Evolutionary conservation across 768 basidiomycete species (phyloP).

Genomic region (Lactifluus hygrophoroides): DNA sequence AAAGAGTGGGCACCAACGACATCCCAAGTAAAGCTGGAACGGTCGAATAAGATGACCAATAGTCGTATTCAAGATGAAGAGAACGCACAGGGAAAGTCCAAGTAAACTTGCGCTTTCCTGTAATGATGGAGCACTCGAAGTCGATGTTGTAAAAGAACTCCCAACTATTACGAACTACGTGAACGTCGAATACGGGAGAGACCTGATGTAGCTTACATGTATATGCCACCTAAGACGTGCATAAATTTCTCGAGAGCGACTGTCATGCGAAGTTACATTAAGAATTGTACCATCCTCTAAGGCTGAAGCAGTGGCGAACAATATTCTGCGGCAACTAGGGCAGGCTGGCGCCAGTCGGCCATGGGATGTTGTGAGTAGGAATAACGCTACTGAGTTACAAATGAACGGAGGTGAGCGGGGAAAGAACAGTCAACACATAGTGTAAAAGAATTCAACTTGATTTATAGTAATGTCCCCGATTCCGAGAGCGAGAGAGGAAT

Average conservation of each 20-base stretch:
- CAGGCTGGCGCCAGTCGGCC: background rate
- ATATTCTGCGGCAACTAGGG: background rate
- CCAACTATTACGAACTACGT: background rate
- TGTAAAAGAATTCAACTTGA: too few species aligned
- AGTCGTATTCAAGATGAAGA: background rate
- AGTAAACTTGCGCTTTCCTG: conserved; percentile 4
- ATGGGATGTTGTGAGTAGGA: background rate
- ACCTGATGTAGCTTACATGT: conserved; percentile 4
- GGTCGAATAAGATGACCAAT: background rate
- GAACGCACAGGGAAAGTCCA: conserved; percentile 12
- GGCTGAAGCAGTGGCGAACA: background rate
- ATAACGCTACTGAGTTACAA: too few species aligned
- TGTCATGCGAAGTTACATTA: background rate
- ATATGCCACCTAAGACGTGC: conserved; percentile 10
- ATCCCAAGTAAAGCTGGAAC: conserved; percentile 10
- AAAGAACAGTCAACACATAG: background rate
- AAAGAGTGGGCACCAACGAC: conserved; percentile 6
- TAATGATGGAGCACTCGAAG: conserved; percentile 8
- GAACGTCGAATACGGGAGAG: background rate
- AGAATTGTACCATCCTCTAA: background rate
- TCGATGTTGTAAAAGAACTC: conserved; percentile 5
- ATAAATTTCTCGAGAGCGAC: conserved; percentile 3
- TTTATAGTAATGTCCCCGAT: too few species aligned
- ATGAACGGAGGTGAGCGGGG: background rate
- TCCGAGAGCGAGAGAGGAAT: too few species aligned